These are phyloP conservation scores for Phyllosticta capitalensis DNA, from an alignment of 2,329 filamentous ascomycete species.

Conservation along the genomic window DNA sequence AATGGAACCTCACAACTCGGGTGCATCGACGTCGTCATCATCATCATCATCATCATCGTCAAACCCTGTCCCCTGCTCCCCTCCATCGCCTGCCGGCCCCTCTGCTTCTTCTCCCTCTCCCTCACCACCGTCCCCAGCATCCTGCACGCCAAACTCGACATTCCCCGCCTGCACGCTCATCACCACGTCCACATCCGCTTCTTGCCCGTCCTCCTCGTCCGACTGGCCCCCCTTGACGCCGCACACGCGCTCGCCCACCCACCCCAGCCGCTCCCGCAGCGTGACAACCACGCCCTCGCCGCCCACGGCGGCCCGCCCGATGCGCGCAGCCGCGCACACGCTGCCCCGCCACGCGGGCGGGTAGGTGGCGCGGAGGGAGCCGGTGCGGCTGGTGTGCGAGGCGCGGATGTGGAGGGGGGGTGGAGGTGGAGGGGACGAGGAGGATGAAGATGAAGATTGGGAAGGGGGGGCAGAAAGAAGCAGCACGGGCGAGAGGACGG, in stretches of 20 bases:
- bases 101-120: too few species aligned
- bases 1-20: too few species aligned
- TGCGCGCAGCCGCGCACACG: neutral
- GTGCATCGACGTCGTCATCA: too few species aligned
- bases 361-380: neutral
- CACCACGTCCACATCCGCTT: neutral
- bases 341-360: neutral
- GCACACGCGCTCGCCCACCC: neutral
- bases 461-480: neutral
- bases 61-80: too few species aligned
- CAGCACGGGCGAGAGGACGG: neutral
- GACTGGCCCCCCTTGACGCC: neutral
- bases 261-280: neutral
- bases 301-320: neutral
- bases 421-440: neutral
- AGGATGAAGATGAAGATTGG: too few species aligned
- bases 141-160: neutral
- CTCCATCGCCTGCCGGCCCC: too few species aligned
- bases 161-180: neutral
- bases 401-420: neutral
- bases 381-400: neutral
- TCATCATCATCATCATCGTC: too few species aligned
- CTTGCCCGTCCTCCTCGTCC: neutral
- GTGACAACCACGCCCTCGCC: neutral
- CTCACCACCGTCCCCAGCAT: too few species aligned